A percentile compares a stretch with the other conserved stretches of the same genome.
Evolutionary conservation across 2,329 filamentous ascomycete species (phyloP).

Genomic region (Xylariomycetidae sp.): DNA sequence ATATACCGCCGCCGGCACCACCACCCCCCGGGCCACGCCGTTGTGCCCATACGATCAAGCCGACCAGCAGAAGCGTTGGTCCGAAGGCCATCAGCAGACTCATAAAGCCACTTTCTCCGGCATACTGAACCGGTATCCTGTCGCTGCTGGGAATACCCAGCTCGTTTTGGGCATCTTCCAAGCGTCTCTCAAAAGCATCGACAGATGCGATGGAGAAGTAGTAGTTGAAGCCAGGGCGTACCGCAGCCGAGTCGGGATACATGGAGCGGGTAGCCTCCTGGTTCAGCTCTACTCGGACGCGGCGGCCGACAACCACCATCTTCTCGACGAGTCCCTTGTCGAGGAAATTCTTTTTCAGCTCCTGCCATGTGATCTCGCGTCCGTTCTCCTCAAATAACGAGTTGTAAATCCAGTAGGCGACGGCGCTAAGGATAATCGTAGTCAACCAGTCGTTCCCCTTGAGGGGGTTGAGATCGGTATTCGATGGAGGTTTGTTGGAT

Average conservation of each 20-base stretch:
- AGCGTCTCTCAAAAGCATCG: conserved; percentile 82
- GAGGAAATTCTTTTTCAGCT: conserved; percentile 87
- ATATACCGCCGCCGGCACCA: conserved; percentile 72
- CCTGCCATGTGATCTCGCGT: conserved; percentile 94
- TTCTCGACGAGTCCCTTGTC: conserved; percentile 96
- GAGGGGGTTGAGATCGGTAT: conserved; percentile 9
- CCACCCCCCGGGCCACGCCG: conserved; percentile 64
- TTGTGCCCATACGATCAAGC: conserved; percentile 74
- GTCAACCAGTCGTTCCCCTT: conserved; percentile 31
- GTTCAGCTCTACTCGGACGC: conserved; percentile 76
- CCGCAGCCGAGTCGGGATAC: conserved; percentile 71
- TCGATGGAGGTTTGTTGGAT: conserved; percentile 13
- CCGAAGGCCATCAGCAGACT: conserved; percentile 74
- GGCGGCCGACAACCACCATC: conserved; percentile 72
- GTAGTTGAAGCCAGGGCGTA: conserved; percentile 70
- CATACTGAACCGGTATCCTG: conserved; percentile 88
- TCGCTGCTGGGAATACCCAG: conserved; percentile 82
- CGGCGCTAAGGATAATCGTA: conserved; percentile 47
- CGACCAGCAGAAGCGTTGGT: conserved; percentile 82
- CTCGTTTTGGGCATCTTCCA: conserved; percentile 85
- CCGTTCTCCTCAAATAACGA: conserved; percentile 38
- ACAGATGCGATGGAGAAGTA: conserved; percentile 95
- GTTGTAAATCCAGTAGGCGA: conserved; percentile 41
- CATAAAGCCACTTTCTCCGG: conserved; percentile 68
- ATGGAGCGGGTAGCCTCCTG: conserved; percentile 66